Percentiles rank a stretch among this genome's conserved stretches.
These are phyloP conservation scores for Cladorrhinum samala DNA, from an alignment of 495 filamentous ascomycete species.

Conservation along the genomic window DNA sequence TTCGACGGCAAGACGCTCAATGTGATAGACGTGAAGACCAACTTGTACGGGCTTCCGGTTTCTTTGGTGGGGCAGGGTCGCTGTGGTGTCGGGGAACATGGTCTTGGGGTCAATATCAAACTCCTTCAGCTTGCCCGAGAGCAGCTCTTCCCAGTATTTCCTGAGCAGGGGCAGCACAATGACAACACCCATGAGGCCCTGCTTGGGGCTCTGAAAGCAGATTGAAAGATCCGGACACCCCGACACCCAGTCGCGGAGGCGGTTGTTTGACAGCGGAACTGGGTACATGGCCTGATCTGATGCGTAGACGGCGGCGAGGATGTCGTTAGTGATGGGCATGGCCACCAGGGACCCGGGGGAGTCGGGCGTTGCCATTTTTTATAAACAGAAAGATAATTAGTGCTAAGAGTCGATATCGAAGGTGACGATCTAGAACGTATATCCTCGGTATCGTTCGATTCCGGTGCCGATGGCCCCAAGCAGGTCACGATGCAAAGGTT, in stretches of 20 bases:
- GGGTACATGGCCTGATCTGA: conserved; percentile 34
- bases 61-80: neutral
- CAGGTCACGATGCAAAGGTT: neutral
- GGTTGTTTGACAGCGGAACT: conserved; percentile 20
- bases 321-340: conserved; percentile 4
- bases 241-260: conserved; percentile 22
- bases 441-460: neutral
- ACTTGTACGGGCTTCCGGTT: conserved; percentile 13
- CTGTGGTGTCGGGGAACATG: conserved; percentile 44
- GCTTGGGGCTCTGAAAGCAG: conserved; percentile 4
- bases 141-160: conserved; percentile 42
- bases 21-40: conserved; percentile 31
- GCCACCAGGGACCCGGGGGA: neutral
- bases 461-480: neutral
- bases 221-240: conserved; percentile 21
- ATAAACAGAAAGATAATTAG: neutral
- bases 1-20: conserved; percentile 22
- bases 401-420: neutral
- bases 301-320: conserved; percentile 21
- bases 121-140: conserved; percentile 65
- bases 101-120: conserved; percentile 57
- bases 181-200: conserved; percentile 15
- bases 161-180: conserved; percentile 22
- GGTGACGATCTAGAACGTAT: too few relatives aligned
- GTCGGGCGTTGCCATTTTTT: neutral